Conservation (phyloP, 2,329 filamentous ascomycete genomes). For the Thyridium curvatum region DNA sequence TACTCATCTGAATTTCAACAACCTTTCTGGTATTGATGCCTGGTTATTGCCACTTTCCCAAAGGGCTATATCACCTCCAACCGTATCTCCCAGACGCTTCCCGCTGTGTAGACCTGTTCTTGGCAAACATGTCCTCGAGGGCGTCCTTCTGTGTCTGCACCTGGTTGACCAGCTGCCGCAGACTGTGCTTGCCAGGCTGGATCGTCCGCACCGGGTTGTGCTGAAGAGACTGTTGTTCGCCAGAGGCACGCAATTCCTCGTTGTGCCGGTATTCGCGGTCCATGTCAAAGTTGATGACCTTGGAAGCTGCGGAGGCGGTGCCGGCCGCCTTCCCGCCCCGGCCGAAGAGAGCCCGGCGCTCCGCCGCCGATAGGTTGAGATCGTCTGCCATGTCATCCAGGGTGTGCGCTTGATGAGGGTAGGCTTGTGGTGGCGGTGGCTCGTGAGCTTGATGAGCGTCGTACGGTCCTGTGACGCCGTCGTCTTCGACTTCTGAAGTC, state of each 20-base stretch:
- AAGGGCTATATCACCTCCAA: slow-evolving; percentile 45
- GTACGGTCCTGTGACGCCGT: slow-evolving; percentile 22
- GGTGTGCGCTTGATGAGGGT: slow-evolving; percentile 33
- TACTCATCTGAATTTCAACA: slow-evolving; percentile 4
- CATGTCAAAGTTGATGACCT: slow-evolving; percentile 81
- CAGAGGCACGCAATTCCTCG: slow-evolving; percentile 64
- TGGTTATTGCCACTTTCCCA: no score
- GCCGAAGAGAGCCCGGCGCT: slow-evolving; percentile 80
- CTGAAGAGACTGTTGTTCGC: slow-evolving; percentile 63
- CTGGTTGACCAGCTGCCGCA: slow-evolving; percentile 80
- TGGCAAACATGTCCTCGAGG: slow-evolving; percentile 81
- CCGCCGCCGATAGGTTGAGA: slow-evolving; percentile 70
- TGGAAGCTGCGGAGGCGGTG: slow-evolving; percentile 34
- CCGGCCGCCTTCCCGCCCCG: slow-evolving; percentile 42
- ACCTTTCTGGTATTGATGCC: background rate
- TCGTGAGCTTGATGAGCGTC: slow-evolving; percentile 19
- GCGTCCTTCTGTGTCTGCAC: slow-evolving; percentile 79
- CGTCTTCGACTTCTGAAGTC: slow-evolving; percentile 10
- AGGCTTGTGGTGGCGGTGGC: background rate
- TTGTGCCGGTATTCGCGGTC: slow-evolving; percentile 83
- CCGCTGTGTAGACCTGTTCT: slow-evolving; percentile 69
- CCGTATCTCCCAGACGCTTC: slow-evolving; percentile 82
- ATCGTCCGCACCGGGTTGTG: slow-evolving; percentile 81
- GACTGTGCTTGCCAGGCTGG: slow-evolving; percentile 80
- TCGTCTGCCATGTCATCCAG: slow-evolving; percentile 68